phyloP scores from a whole-genome alignment of 495 filamentous ascomycete genomes.

The Aspergillus wentii region DNA sequence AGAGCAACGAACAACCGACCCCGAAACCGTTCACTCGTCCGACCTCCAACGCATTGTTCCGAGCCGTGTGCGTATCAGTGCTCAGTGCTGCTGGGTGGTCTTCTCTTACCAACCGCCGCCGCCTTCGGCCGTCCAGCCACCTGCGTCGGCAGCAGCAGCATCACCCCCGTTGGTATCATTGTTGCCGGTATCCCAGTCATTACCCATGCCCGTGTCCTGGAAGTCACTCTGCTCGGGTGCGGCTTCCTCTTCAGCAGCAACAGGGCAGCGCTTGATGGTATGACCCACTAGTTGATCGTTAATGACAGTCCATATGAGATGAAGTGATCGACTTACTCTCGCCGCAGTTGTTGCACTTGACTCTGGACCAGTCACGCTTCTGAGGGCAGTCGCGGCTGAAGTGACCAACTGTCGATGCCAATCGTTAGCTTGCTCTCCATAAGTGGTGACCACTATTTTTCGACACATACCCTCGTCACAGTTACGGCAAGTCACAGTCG shows the following conservation, averaged over 20 bases:
- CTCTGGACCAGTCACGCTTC: conserved; percentile 67
- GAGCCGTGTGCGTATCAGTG: too few species aligned
- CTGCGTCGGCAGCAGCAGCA: conserved; percentile 14
- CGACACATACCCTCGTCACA: conserved; percentile 52
- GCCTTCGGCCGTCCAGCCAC: background rate
- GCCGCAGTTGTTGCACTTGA: conserved; percentile 72
- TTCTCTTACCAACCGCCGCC: background rate
- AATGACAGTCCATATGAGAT: background rate
- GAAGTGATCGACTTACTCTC: conserved; percentile 47
- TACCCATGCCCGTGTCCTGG: background rate
- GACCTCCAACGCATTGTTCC: too few species aligned
- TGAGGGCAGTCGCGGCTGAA: conserved; percentile 66
- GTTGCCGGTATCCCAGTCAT: conserved; percentile 1
- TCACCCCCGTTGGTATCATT: conserved; percentile 1
- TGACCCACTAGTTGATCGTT: conserved; percentile 55
- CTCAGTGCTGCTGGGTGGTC: too few species aligned
- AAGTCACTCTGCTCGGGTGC: too few species aligned
- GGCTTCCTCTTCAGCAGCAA: conserved; percentile 2
- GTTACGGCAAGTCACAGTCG: conserved; percentile 59
- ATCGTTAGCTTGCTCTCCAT: background rate
- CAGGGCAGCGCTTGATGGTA: conserved; percentile 55
- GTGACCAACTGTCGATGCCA: conserved; percentile 54
- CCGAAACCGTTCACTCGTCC: too few species aligned
- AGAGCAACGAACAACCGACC: too few species aligned
- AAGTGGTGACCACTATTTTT: background rate